Conservation (phyloP, 2,329 filamentous ascomycete genomes). For the Cercospora sp. region DNA sequence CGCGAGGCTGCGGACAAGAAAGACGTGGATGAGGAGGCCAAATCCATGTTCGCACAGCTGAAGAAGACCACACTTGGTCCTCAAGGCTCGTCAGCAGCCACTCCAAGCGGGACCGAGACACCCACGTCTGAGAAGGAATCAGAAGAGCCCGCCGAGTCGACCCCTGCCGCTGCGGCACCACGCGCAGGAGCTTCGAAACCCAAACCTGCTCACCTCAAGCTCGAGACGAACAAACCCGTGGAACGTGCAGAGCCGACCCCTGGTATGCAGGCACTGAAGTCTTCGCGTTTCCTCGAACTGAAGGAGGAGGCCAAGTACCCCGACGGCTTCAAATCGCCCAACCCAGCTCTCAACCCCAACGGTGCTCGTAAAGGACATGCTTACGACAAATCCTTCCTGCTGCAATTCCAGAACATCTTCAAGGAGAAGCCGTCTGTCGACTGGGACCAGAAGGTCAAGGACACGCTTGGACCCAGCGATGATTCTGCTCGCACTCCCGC, state of each 20-base stretch:
- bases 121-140: slow-evolving; percentile 44
- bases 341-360: slow-evolving; percentile 86
- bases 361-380: slow-evolving; percentile 78
- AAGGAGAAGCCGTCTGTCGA: slow-evolving; percentile 94
- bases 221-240: slow-evolving; percentile 80
- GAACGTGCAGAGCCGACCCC: slow-evolving; percentile 92
- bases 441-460: slow-evolving; percentile 86
- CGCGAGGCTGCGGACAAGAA: slow-evolving; percentile 30
- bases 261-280: slow-evolving; percentile 88
- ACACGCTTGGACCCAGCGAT: slow-evolving; percentile 75
- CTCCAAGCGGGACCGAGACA: slow-evolving; percentile 38
- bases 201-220: slow-evolving; percentile 86
- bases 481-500: slow-evolving; percentile 65
- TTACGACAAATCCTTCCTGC: slow-evolving; percentile 91
- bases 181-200: slow-evolving; percentile 60
- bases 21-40: slow-evolving; percentile 42
- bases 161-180: slow-evolving; percentile 27
- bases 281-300: slow-evolving; percentile 81
- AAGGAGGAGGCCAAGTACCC: slow-evolving; percentile 77
- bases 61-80: slow-evolving; percentile 54
- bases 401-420: slow-evolving; percentile 95
- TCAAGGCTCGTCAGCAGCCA: slow-evolving; percentile 37
- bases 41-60: slow-evolving; percentile 49
- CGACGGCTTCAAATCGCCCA: slow-evolving; percentile 79
- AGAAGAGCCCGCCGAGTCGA: slow-evolving; percentile 25